Evolutionary conservation across 2,329 filamentous ascomycete species (phyloP).

Genomic region (Aotearoamyces nothofagi): DNA sequence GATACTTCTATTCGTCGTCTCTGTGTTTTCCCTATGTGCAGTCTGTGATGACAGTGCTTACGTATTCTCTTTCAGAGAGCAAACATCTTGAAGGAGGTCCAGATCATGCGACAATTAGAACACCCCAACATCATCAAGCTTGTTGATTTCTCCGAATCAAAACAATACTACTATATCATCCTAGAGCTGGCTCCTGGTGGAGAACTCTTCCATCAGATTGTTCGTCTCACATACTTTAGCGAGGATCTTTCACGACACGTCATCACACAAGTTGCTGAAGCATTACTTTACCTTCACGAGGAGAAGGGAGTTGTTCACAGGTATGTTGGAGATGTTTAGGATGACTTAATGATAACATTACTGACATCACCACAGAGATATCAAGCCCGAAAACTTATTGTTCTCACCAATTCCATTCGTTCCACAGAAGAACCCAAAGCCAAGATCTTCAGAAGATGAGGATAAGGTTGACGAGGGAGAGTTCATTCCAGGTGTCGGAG

Average conservation of each 20-base stretch:
- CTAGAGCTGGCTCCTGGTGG: constrained; percentile 89
- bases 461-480: constrained; percentile 96
- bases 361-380: constrained; percentile 51
- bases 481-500: constrained; percentile 65
- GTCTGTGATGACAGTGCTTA: constrained; percentile 9
- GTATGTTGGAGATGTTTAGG: constrained; percentile 38
- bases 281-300: constrained; percentile 86
- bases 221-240: constrained; percentile 95
- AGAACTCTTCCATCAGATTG: constrained; percentile 96
- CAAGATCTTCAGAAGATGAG: constrained; percentile 76
- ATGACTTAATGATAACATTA: constrained; percentile 3
- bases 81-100: constrained; percentile 96
- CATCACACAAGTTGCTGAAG: constrained; percentile 88
- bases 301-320: constrained; percentile 92
- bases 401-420: constrained; percentile 78
- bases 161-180: constrained; percentile 95
- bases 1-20: no score
- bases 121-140: constrained; percentile 94
- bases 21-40: constrained; percentile 11
- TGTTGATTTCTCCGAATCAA: constrained; percentile 83
- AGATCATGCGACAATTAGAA: constrained; percentile 94
- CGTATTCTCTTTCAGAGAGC: constrained; percentile 47
- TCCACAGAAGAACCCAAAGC: constrained; percentile 67
- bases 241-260: constrained; percentile 90
- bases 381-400: constrained; percentile 94